A percentile compares a stretch with the other conserved stretches of the same genome.
phyloP scores from a whole-genome alignment of 495 filamentous ascomycete species.

The Wilcoxina mikolae region DNA sequence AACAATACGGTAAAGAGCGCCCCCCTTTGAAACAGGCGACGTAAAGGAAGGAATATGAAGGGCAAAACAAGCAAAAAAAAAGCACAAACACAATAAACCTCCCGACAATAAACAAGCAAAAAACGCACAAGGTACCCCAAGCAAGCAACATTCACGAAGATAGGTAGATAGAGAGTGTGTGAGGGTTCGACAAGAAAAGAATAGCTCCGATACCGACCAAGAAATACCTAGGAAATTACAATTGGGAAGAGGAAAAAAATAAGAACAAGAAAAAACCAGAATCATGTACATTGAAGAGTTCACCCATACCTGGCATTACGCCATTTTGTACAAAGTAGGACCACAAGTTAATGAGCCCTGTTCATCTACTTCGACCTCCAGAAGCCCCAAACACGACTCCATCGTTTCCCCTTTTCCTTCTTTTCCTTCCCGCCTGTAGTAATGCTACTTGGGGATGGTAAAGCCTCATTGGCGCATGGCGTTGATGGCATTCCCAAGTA shows the following conservation, averaged over 20 bases:
- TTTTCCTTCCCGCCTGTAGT: constrained; percentile 15
- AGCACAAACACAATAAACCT: background rate
- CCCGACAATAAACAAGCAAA: background rate
- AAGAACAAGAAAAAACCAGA: no score
- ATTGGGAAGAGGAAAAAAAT: background rate
- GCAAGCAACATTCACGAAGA: no score
- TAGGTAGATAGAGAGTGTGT: no score
- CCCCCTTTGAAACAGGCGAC: no score
- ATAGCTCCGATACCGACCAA: constrained; percentile 5
- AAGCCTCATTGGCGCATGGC: constrained; percentile 11
- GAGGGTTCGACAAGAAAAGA: background rate
- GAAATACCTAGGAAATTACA: constrained; percentile 4
- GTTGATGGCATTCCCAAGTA: constrained; percentile 27
- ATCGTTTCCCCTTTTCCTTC: constrained; percentile 23
- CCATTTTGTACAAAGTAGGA: background rate
- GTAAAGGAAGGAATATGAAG: background rate
- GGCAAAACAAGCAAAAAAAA: background rate
- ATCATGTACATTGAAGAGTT: background rate
- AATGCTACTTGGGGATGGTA: constrained; percentile 10
- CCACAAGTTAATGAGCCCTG: background rate
- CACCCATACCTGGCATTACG: background rate
- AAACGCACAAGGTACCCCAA: no score
- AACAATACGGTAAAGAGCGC: constrained; percentile 23
- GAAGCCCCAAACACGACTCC: constrained; percentile 27
- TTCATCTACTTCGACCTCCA: constrained; percentile 24